Base-by-base conservation (phyloP, 2,329 filamentous ascomycete genomes). In the Berkeleyomyces rouxiae region DNA sequence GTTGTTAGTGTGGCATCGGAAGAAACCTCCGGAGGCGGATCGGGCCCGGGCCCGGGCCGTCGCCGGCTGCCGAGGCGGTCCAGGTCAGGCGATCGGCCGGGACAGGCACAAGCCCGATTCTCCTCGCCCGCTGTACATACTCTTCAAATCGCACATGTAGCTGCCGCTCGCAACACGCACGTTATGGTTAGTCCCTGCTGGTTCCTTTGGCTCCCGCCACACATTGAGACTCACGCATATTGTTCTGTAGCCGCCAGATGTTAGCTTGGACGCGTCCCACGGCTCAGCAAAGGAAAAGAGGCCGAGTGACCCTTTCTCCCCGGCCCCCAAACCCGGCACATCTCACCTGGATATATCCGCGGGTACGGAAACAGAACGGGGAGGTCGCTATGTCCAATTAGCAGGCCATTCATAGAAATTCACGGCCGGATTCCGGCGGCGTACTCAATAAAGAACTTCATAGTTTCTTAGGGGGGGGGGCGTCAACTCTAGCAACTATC, bases 301-400 rank as follows among this genome's bases (percentile, higher is more conserved):
- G 23, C 23, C 23, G 23, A 23, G 23, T 23, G 23, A 1, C 23
- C 23, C 23, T 23, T 23, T 23, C 33, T 55, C 51, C 16, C 33
- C 10, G n/a, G 7, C 51, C n/a, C 11, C 31, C 7, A 39, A n/a
- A 37, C 4, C 51, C 11, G 31, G 7, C 23, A 39, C 23, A 7
- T 68, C 73, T 67, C 70, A 78, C 78, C 78, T 72, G 79, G 79
- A 67, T 82, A 82, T 69, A 82, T 82, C 68, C 77, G 75, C 42
- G 80, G 80, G 62, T 82, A 82, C 23, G 80, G 80, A 67, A 82
- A 82, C 67, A 82, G 74, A 60, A 82, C 74, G 55, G 79, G 78
- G 31, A 82, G 71, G 63, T 82, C 79, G 69, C 80, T 82, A 62
- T 51, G 13, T 11, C 43, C 43, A 16, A 51, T 55, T 9, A 40